Conservation (phyloP, 768 basidiomycete genomes). For the Fomitopsis serialis region DNA sequence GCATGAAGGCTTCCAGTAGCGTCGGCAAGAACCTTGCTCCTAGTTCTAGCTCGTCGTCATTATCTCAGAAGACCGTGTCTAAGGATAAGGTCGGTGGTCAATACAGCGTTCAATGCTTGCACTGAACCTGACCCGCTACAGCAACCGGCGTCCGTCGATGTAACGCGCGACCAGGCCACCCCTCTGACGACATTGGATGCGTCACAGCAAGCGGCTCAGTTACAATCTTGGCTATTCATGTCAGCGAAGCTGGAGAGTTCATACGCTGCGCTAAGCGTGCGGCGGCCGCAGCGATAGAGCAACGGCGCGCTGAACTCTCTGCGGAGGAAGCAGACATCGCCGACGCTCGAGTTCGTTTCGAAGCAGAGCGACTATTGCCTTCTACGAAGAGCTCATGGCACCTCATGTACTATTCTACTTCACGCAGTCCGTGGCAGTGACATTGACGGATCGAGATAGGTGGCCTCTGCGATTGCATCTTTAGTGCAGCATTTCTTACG, state of each 20-base stretch:
- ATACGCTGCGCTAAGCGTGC: conserved; percentile 35
- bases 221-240: conserved; percentile 60
- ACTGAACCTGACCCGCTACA: neutral
- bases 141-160: neutral
- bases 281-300: conserved; percentile 34
- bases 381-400: conserved; percentile 40
- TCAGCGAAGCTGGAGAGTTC: conserved; percentile 48
- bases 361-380: conserved; percentile 39
- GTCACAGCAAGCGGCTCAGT: conserved; percentile 45
- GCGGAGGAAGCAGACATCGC: conserved; percentile 36
- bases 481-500: conserved; percentile 11
- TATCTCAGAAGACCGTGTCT: neutral
- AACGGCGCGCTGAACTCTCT: conserved; percentile 27
- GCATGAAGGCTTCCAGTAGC: neutral
- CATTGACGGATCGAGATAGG: too few relatives aligned
- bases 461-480: neutral
- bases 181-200: conserved; percentile 15
- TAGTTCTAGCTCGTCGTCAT: neutral
- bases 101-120: too few relatives aligned
- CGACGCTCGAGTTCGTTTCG: conserved; percentile 36
- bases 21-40: neutral
- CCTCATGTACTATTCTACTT: conserved; percentile 24
- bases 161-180: neutral
- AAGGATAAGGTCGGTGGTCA: neutral
- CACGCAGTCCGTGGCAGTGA: neutral